A percentile compares a stretch with the other conserved stretches of the same genome.
Evolutionary conservation across 1,139 yeast species (phyloP).

Genomic region (Candida dubliniensis): DNA sequence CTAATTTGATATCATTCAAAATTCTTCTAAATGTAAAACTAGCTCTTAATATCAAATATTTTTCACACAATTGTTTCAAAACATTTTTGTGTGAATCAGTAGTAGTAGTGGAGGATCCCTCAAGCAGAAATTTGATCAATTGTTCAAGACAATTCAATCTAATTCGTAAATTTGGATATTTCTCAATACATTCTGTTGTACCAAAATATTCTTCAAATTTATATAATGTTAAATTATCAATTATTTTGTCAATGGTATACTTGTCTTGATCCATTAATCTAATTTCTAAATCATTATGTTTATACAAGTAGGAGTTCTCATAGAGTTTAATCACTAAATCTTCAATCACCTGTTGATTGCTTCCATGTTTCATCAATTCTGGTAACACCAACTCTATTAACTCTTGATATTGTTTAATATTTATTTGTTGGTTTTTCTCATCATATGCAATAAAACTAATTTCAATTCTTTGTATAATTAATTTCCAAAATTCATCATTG

Average conservation of each 20-base stretch:
- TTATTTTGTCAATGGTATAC: slow-evolving; percentile 5
- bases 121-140: slow-evolving; percentile 27
- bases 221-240: slow-evolving; percentile 23
- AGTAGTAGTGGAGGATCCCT: background rate
- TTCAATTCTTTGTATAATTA: slow-evolving; percentile 43
- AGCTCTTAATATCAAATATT: slow-evolving; percentile 29
- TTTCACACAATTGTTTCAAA: slow-evolving; percentile 22
- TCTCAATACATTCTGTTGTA: slow-evolving; percentile 27
- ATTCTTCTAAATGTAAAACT: slow-evolving; percentile 37
- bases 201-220: slow-evolving; percentile 34
- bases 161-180: slow-evolving; percentile 25
- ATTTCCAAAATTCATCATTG: slow-evolving; percentile 43
- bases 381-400: slow-evolving; percentile 47
- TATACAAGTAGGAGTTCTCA: slow-evolving; percentile 37
- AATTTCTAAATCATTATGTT: slow-evolving; percentile 29
- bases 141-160: slow-evolving; percentile 35
- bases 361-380: slow-evolving; percentile 19
- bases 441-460: slow-evolving; percentile 36
- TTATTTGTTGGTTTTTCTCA: slow-evolving; percentile 47
- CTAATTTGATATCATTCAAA: slow-evolving; percentile 33
- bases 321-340: slow-evolving; percentile 40
- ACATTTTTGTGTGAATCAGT: slow-evolving; percentile 6
- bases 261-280: slow-evolving; percentile 14
- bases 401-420: slow-evolving; percentile 44
- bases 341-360: slow-evolving; percentile 31